phyloP scores from a whole-genome alignment of 2,329 filamentous ascomycete species.

The Paracorniculantispora psalliotae region DNA sequence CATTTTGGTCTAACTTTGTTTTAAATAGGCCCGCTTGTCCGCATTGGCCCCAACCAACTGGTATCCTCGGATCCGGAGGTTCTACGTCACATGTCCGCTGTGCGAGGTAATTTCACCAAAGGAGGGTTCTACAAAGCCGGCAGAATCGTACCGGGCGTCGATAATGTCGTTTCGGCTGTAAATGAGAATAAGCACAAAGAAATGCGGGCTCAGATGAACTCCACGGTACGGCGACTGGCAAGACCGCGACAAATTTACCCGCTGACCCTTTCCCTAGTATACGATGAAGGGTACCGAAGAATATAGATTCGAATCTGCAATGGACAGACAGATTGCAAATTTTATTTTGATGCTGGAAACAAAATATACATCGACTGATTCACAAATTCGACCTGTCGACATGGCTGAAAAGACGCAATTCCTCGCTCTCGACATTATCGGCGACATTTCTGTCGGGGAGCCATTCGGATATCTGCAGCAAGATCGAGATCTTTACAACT shows the following conservation, averaged over 20 bases:
- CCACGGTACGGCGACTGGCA: constrained; percentile 30
- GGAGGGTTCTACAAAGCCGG: constrained; percentile 43
- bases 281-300: constrained; percentile 44
- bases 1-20: not conserved
- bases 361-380: constrained; percentile 40
- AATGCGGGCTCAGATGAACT: constrained; percentile 40
- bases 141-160: constrained; percentile 47
- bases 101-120: constrained; percentile 32
- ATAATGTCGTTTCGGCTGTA: constrained; percentile 48
- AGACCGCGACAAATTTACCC: not conserved
- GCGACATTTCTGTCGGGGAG: constrained; percentile 46
- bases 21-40: constrained; percentile 29
- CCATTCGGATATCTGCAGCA: constrained; percentile 46
- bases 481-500: constrained; percentile 43
- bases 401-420: constrained; percentile 46
- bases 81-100: constrained; percentile 32
- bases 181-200: constrained; percentile 38
- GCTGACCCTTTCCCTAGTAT: constrained; percentile 36
- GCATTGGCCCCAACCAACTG: constrained; percentile 39
- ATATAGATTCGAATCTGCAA: constrained; percentile 35
- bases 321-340: constrained; percentile 33
- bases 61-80: constrained; percentile 35
- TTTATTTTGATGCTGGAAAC: constrained; percentile 42
- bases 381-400: constrained; percentile 36
- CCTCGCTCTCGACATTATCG: constrained; percentile 51